Conservation (phyloP, 2,329 filamentous ascomycete genomes). For the Hypoxylon sp. region DNA sequence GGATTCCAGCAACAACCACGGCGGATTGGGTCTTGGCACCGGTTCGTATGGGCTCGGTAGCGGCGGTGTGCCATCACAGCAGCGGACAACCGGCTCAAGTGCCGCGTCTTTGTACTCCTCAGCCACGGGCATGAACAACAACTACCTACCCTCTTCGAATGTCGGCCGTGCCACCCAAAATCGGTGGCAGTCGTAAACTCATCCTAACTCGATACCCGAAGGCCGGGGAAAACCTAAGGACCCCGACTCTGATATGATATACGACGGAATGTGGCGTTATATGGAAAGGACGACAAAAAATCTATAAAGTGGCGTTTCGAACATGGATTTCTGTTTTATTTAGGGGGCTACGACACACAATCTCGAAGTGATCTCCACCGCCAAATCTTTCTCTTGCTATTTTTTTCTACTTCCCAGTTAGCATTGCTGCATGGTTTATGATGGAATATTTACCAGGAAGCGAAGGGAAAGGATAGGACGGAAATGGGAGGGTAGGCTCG, state of each 20-base stretch:
- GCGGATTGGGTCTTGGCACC: constrained; percentile 45
- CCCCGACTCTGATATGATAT: constrained; percentile 35
- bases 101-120: constrained; percentile 48
- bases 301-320: constrained; percentile 39
- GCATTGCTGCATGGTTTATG: constrained; percentile 33
- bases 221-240: neutral
- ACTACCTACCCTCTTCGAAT: constrained; percentile 44
- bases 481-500: constrained; percentile 6
- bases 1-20: constrained; percentile 46
- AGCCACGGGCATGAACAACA: constrained; percentile 46
- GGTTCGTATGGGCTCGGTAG: constrained; percentile 47
- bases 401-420: neutral
- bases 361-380: neutral
- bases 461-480: constrained; percentile 10
- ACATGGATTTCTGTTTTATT: constrained; percentile 10
- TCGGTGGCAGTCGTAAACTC: constrained; percentile 46
- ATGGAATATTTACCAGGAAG: constrained; percentile 27
- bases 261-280: constrained; percentile 42
- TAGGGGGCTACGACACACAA: constrained; percentile 2
- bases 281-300: constrained; percentile 34
- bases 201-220: constrained; percentile 17
- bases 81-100: constrained; percentile 47
- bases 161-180: constrained; percentile 48
- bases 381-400: constrained; percentile 13
- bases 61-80: constrained; percentile 45